A percentile compares a stretch with the other conserved stretches of the same genome.
Evolutionary conservation across 495 filamentous ascomycete species (phyloP).

Genomic region (Penicillium taxi): DNA sequence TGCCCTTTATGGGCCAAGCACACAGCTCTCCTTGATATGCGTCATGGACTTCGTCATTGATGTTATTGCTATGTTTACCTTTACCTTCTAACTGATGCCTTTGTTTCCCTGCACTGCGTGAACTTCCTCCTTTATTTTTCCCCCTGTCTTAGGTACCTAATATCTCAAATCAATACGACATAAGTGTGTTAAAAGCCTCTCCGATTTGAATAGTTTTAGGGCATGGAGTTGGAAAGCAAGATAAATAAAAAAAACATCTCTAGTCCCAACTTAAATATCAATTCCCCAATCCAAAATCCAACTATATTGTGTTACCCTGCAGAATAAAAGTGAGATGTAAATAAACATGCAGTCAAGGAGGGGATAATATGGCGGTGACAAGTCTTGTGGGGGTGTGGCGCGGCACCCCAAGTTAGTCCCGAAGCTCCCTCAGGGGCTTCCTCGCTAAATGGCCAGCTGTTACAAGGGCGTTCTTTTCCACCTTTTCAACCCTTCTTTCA

Average conservation of each 20-base stretch:
- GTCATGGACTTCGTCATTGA: conserved; percentile 21
- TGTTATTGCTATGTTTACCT: conserved; percentile 26
- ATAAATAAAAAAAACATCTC: no score
- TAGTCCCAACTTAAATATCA: no score
- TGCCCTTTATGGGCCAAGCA: conserved; percentile 1
- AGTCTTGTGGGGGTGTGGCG: conserved; percentile 31
- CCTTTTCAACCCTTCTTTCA: conserved; percentile 8
- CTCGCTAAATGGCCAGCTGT: conserved; percentile 37
- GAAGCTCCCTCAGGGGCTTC: conserved; percentile 34
- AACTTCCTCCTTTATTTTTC: conserved; percentile 1
- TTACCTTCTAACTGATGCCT: conserved; percentile 9
- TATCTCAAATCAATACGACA: conserved; percentile 26
- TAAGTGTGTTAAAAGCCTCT: conserved; percentile 16
- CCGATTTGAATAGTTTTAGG: no score
- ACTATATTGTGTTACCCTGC: no score
- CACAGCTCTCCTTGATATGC: conserved; percentile 17
- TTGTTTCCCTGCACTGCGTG: conserved; percentile 14
- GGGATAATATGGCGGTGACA: conserved; percentile 22
- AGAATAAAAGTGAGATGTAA: no score
- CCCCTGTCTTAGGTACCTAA: conserved; percentile 19
- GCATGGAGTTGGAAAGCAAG: no score
- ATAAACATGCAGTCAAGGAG: not conserved
- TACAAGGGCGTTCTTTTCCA: conserved; percentile 11
- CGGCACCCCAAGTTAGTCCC: conserved; percentile 26
- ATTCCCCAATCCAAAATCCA: no score